Conservation (phyloP, 148 eudicot genomes). For the Diospyros kaki region DNA sequence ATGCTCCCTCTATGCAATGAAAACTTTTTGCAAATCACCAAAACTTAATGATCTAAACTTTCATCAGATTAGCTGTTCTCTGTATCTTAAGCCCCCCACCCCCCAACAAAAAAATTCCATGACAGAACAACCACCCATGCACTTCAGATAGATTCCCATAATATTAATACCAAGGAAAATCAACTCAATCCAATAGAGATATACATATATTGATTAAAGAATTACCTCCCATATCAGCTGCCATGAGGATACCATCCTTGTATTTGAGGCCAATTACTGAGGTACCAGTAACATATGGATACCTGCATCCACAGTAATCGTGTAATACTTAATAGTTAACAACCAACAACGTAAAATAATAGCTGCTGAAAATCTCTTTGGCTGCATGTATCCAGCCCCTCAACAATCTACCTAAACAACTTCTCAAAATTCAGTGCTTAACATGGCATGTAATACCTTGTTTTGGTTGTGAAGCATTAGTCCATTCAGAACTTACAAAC, state of each 20-base stretch:
- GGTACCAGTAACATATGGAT: conserved; percentile 89
- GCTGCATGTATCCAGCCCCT: too few relatives aligned
- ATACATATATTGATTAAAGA: neutral
- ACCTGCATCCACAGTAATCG: conserved; percentile 31
- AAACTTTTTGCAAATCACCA: neutral
- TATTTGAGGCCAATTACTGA: conserved; percentile 91
- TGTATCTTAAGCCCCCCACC: neutral
- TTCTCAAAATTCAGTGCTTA: too few relatives aligned
- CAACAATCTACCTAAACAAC: too few relatives aligned
- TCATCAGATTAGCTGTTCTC: neutral
- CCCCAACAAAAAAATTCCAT: too few relatives aligned
- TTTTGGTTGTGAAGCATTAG: too few relatives aligned
- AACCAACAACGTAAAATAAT: too few relatives aligned
- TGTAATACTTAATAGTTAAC: neutral
- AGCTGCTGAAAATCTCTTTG: too few relatives aligned
- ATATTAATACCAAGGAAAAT: neutral
- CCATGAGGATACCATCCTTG: conserved; percentile 94
- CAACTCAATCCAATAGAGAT: neutral
- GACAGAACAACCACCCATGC: too few relatives aligned
- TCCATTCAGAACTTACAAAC: too few relatives aligned
- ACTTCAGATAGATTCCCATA: neutral
- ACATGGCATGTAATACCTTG: too few relatives aligned
- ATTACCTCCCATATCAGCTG: conserved; percentile 98
- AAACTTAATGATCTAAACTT: neutral
- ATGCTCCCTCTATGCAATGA: neutral